These are phyloP conservation scores for Sporothrix dimorphospora DNA, from an alignment of 2,329 filamentous ascomycete genomes.

Conservation along the genomic window DNA sequence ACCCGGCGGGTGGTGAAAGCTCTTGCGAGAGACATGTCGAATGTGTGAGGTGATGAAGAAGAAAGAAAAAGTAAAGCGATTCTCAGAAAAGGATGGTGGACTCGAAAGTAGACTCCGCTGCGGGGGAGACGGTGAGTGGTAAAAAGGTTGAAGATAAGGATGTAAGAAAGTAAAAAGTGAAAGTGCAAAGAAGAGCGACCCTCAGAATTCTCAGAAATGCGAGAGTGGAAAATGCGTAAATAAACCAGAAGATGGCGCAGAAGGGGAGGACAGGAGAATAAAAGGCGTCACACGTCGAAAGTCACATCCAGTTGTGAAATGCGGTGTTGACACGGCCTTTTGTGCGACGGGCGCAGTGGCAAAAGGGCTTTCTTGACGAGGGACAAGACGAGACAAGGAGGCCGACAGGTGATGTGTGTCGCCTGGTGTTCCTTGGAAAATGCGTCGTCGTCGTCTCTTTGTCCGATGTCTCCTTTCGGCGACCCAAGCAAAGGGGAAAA, in stretches of 20 bases:
- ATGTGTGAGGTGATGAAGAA: slow-evolving; percentile 7
- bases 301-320: slow-evolving; percentile 34
- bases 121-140: not conserved
- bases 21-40: slow-evolving; percentile 57
- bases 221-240: not conserved
- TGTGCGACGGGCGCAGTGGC: slow-evolving; percentile 20
- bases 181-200: not conserved
- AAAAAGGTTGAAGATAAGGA: slow-evolving; percentile 14
- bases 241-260: not conserved
- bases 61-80: slow-evolving; percentile 8
- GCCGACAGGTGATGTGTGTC: slow-evolving; percentile 9
- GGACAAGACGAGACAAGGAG: not conserved
- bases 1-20: slow-evolving; percentile 72
- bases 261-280: not conserved
- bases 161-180: slow-evolving; percentile 2
- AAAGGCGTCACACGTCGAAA: slow-evolving; percentile 19
- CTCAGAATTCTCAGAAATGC: not conserved
- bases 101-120: slow-evolving; percentile 3
- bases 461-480: slow-evolving; percentile 25
- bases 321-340: slow-evolving; percentile 10
- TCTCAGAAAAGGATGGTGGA: slow-evolving; percentile 23
- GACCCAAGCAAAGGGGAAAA: not conserved
- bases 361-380: slow-evolving; percentile 2
- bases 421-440: not conserved
- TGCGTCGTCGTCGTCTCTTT: slow-evolving; percentile 27